Percentiles rank a stretch among this genome's conserved stretches.
phyloP scores from a whole-genome alignment of 2,329 filamentous ascomycete species.

The Fusarium decemcellulare region DNA sequence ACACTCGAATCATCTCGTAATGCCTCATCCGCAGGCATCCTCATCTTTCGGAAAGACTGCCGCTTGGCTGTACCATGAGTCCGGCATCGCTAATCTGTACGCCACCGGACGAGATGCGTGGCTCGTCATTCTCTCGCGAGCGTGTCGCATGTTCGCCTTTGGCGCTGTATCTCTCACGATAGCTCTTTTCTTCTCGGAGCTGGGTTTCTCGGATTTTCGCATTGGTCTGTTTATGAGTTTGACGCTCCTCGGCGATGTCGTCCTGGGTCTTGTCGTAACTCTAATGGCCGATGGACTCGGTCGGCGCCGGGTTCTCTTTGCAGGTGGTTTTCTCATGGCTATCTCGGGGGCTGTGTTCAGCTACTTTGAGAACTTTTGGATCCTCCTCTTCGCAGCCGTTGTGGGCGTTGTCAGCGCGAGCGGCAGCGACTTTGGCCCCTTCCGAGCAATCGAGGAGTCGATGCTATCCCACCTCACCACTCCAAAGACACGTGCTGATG shows the following conservation, averaged over 20 bases:
- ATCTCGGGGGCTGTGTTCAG: constrained; percentile 69
- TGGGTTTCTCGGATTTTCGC: constrained; percentile 68
- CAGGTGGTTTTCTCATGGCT: constrained; percentile 70
- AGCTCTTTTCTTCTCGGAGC: constrained; percentile 71
- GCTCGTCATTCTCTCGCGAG: constrained; percentile 52
- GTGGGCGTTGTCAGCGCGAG: constrained; percentile 73
- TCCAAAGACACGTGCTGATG: constrained; percentile 68
- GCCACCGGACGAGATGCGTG: constrained; percentile 56
- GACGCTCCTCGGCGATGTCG: constrained; percentile 72
- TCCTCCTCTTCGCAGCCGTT: constrained; percentile 70
- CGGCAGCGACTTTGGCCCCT: constrained; percentile 77
- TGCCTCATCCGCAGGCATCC: constrained; percentile 14
- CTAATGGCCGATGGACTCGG: constrained; percentile 72
- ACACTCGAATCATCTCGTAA: neutral
- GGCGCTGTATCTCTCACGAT: constrained; percentile 73
- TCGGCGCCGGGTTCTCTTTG: constrained; percentile 66
- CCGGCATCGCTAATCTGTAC: constrained; percentile 63
- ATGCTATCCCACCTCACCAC: constrained; percentile 73
- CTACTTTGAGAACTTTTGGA: constrained; percentile 70
- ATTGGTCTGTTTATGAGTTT: constrained; percentile 77
- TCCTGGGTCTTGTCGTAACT: constrained; percentile 69
- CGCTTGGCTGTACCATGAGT: constrained; percentile 58
- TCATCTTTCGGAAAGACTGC: constrained; percentile 30
- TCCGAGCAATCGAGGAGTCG: constrained; percentile 76
- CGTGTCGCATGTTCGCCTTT: constrained; percentile 74